These are phyloP conservation scores for Marasmius tenuissimus DNA, from an alignment of 1,284 basidiomycete species.

Conservation along the genomic window DNA sequence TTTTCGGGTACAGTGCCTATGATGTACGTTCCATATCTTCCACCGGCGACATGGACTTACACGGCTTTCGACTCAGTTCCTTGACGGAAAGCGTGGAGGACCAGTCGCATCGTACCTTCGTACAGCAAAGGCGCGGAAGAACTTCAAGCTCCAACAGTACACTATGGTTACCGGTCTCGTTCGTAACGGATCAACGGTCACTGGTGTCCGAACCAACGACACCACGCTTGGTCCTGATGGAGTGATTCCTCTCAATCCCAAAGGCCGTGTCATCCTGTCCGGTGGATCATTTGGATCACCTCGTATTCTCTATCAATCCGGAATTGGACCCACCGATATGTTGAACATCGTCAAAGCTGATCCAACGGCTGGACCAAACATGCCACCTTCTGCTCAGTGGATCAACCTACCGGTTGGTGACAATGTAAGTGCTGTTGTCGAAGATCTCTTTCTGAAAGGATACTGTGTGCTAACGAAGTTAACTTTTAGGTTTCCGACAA, in stretches of 20 bases:
- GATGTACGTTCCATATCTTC: conserved; percentile 37
- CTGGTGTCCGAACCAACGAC: conserved; percentile 63
- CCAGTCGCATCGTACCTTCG: conserved; percentile 61
- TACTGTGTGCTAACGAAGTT: background rate
- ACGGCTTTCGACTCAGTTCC: conserved; percentile 38
- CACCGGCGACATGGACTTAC: background rate
- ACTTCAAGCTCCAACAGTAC: conserved; percentile 52
- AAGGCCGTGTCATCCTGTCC: conserved; percentile 61
- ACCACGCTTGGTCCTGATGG: conserved; percentile 53
- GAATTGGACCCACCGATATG: conserved; percentile 64
- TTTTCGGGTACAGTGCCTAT: conserved; percentile 57
- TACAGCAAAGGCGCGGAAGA: conserved; percentile 51
- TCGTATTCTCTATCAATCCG: conserved; percentile 61
- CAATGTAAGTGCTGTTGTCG: conserved; percentile 31
- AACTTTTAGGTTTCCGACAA: conserved; percentile 51
- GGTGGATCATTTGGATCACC: conserved; percentile 58
- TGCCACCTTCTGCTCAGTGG: conserved; percentile 49
- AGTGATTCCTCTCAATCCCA: conserved; percentile 52
- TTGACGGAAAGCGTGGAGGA: conserved; percentile 57
- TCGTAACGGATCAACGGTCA: conserved; percentile 57
- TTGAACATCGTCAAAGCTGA: conserved; percentile 49
- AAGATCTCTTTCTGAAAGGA: background rate
- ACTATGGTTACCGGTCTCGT: conserved; percentile 53
- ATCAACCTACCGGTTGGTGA: conserved; percentile 63
- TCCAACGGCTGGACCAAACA: conserved; percentile 41